Evolutionary conservation across 2,329 filamentous ascomycete species (phyloP), one percentile per base, ranked within the genome.

Genomic region (Paraphaeosphaeria minitans): DNA sequence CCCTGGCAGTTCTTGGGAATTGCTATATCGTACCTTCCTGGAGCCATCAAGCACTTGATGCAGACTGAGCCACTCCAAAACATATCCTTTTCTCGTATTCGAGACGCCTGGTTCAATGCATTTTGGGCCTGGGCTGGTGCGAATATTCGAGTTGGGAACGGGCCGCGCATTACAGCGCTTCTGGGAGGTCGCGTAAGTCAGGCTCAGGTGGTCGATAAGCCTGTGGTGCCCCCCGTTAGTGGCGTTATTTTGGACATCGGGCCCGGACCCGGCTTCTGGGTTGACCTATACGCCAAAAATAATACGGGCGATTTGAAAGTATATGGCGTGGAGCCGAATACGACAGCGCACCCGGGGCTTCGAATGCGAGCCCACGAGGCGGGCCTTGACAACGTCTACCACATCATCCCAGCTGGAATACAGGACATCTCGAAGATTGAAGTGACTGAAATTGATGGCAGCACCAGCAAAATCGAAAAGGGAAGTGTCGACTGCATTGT

Each of bases 141-240:
- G 5, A 43, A 43, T 9, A 53, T 53, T n/a, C 50, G 50, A 21
- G 8, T 27, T n/a, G n/a, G 21, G 22, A 53, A 53, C 16, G 50
- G 50, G 21, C 50, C 50, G 6, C 50, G 50, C 37, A 43, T 53
- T 27, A 53, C 50, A 53, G 50, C 50, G n/a, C 50, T 53, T 21
- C 39, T 53, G 37, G 50, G 43, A 53, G 50, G 50, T n/a, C 50
- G 50, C n/a, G 24, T 53, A n/a, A 42, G 50, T 14, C 35, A 53
- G 50, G 50, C 37, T n/a, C 37, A 14, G 9, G 37, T 53, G 35
- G 50, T 53, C 9, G 50, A 53, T 33, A 31, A 42, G 22, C 22
- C 50, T 42, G 35, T 53, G 16, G 37, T 53, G 13, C 22, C 50
- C n/a, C 50, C 50, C 3, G 50, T 24, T 12, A 43, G 50, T 37